A percentile compares a stretch with the other conserved stretches of the same genome.
These are phyloP conservation scores for Tetrahymena malaccensis DNA, from an alignment of 73 alveolate genomes.

Conservation along the genomic window DNA sequence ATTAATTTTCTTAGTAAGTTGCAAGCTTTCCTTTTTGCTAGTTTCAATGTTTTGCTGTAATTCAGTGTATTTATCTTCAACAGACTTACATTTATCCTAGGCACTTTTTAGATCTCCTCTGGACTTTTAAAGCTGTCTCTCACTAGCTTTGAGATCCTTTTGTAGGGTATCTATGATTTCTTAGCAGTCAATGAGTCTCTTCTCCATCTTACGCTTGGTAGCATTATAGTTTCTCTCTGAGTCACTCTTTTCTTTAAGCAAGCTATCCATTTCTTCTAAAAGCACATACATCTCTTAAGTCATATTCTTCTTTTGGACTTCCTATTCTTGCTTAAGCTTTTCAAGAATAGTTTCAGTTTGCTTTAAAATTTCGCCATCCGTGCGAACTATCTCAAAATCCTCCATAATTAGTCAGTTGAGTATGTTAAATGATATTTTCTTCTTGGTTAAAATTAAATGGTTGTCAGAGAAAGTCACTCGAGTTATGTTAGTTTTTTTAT, in stretches of 20 bases:
- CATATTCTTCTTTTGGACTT: background rate
- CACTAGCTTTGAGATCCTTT: background rate
- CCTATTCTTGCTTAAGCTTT: background rate
- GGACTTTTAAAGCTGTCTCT: background rate
- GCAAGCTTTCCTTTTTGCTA: background rate
- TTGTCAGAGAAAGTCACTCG: background rate
- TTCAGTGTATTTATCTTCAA: background rate
- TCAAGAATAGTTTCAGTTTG: background rate
- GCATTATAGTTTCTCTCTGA: background rate
- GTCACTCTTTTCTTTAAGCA: background rate
- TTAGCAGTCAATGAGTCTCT: background rate
- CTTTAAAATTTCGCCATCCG: background rate
- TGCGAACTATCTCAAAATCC: background rate
- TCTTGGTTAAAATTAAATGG: background rate
- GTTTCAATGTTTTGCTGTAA: background rate
- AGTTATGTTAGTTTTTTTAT: background rate
- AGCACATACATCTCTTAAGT: background rate
- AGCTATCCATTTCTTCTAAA: background rate
- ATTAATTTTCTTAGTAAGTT: background rate
- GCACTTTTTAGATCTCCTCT: background rate
- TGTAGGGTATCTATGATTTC: background rate
- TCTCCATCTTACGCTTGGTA: background rate
- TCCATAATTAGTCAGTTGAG: background rate
- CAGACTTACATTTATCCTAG: background rate
- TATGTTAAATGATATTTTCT: background rate